Evolutionary conservation across 306 rosid genomes (phyloP).

Genomic region (Carpinus viminea): DNA sequence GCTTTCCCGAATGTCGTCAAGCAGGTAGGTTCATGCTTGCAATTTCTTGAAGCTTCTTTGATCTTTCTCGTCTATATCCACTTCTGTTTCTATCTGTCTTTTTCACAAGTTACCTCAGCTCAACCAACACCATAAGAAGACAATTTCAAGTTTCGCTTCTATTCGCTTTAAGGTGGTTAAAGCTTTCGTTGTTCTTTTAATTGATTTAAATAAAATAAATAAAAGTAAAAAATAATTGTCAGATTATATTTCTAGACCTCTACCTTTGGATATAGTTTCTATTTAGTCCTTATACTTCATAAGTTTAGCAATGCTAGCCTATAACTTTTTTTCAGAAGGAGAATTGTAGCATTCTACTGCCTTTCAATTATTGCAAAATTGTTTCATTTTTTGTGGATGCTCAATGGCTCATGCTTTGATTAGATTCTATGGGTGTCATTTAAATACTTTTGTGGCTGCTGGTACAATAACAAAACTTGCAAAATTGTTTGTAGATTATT

Average conservation of each 20-base stretch:
- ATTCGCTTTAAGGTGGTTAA: not conserved
- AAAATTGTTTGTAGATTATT: too few species aligned
- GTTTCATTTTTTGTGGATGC: not conserved
- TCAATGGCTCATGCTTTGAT: not conserved
- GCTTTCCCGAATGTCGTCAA: constrained; percentile 4
- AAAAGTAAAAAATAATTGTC: too few species aligned
- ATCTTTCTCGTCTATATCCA: not conserved
- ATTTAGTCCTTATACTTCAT: too few species aligned
- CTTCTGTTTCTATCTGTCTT: not conserved
- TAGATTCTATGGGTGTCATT: not conserved
- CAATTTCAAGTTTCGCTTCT: not conserved
- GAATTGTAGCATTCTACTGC: not conserved
- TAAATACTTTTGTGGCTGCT: too few species aligned
- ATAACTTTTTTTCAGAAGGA: not conserved
- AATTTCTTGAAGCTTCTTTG: constrained; percentile 1
- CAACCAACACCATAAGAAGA: not conserved
- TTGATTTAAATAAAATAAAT: too few species aligned
- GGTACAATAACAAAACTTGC: too few species aligned
- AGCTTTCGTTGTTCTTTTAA: too few species aligned
- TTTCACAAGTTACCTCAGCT: not conserved
- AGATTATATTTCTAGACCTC: too few species aligned
- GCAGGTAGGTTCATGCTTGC: not conserved
- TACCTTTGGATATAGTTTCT: too few species aligned
- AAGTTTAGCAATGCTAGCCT: too few species aligned
- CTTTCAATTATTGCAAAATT: not conserved